Percentiles rank a stretch among this genome's conserved stretches.
Conservation (phyloP, 768 basidiomycete species). For the Pulveroboletus sp. region DNA sequence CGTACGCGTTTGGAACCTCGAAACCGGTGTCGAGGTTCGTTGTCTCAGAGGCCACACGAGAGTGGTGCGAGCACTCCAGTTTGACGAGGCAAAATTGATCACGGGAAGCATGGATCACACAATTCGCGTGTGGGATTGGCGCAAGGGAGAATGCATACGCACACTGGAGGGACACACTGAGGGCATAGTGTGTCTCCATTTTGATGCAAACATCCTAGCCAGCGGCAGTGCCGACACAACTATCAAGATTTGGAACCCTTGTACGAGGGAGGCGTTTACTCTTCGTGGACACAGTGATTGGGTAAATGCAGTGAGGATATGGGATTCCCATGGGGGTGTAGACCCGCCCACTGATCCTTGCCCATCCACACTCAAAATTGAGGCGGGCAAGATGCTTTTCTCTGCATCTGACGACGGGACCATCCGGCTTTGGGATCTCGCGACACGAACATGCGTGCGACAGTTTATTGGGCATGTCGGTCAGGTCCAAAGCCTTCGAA, state of each 20-base stretch:
- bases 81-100: constrained; percentile 91
- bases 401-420: constrained; percentile 94
- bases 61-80: constrained; percentile 89
- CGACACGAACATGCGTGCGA: constrained; percentile 70
- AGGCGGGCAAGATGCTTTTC: constrained; percentile 92
- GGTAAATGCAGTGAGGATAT: constrained; percentile 93
- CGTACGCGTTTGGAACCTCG: constrained; percentile 93
- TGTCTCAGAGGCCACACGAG: constrained; percentile 87
- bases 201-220: constrained; percentile 86
- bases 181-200: constrained; percentile 87
- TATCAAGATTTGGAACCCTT: constrained; percentile 92
- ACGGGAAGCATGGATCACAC: constrained; percentile 96
- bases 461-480: constrained; percentile 88
- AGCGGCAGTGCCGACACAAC: constrained; percentile 94
- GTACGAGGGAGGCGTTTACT: constrained; percentile 87
- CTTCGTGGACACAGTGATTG: constrained; percentile 91
- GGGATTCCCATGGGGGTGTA: constrained; percentile 51
- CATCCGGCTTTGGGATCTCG: constrained; percentile 93
- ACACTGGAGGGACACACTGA: constrained; percentile 88
- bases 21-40: constrained; percentile 79
- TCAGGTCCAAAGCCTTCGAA: constrained; percentile 87
- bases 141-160: constrained; percentile 80
- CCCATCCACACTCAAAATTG: constrained; percentile 48
- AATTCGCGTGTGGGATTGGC: constrained; percentile 95
- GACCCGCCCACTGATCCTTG: constrained; percentile 10